phyloP scores from a whole-genome alignment of 768 basidiomycete species.

The Chalciporus chontae region DNA sequence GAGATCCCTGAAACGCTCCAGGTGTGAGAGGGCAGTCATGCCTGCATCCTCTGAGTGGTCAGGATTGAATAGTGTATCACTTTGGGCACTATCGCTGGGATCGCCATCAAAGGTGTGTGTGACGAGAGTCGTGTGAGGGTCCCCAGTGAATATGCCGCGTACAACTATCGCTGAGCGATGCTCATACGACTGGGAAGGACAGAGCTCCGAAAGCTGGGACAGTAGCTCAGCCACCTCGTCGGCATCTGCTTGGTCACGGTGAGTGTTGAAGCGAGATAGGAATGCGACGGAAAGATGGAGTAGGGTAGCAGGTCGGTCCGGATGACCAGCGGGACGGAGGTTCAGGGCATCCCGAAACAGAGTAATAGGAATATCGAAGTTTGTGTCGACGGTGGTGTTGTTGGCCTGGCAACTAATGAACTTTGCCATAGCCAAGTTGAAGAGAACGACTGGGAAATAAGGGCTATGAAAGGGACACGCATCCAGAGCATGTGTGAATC shows the following conservation, averaged over 20 bases:
- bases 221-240: neutral
- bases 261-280: neutral
- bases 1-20: neutral
- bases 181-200: neutral
- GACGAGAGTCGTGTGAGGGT: neutral
- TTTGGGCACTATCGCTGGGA: neutral
- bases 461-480: neutral
- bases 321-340: neutral
- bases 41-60: neutral
- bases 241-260: neutral
- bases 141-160: neutral
- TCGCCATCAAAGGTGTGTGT: neutral
- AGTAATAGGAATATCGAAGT: neutral
- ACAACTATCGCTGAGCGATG: neutral
- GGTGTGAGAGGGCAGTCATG: neutral
- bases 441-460: neutral
- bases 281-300: neutral
- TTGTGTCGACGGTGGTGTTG: neutral
- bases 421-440: neutral
- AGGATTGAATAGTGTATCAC: neutral
- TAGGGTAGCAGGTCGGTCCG: neutral
- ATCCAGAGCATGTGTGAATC: neutral
- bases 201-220: neutral
- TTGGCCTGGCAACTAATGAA: neutral
- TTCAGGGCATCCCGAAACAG: neutral